Evolutionary conservation across 2,329 filamentous ascomycete species (phyloP), one percentile per base, ranked within the genome.

Genomic region (Didymella glomerata): DNA sequence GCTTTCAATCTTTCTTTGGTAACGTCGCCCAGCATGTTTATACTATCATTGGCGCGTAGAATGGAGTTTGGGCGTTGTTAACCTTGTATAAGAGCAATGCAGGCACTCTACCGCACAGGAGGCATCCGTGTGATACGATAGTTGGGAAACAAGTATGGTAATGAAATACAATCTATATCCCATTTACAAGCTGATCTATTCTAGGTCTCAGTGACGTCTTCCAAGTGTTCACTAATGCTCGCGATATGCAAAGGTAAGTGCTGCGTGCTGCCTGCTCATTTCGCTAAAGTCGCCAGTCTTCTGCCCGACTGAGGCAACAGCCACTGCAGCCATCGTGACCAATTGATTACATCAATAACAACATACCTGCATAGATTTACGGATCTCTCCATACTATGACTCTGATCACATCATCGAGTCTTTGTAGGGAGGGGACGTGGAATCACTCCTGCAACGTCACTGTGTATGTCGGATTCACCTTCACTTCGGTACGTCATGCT

Each of bases 171-270:
- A 68, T 67, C 55, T 67, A 48, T 54, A 55, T 49, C 48, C 53
- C 48, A 47, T 65, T 64, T 60, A 63, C 59, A 60, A 51, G 67
- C 67, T 69, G 66, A 69, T 69, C 40, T 32, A 56, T 47, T 60
- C 41, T 57, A 69, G 67, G 60, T 47, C 30, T 48, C 42, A 44
- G 64, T 67, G 64, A 64, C 40, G 40, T 42, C 14, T n/a, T 4
- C 11, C 22, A 42, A 24, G 20, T 42, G 22, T 16, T 5, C 6
- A 42, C 7, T 11, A 25, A 42, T 42, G 40, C 40, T 18, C 14
- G 7, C 22, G n/a, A 10, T 25, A 25, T 6, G 40, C 16, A 22
- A 25, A 42, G 40, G 40, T 42, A 18, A 42, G 40, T 42, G 22
- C 22, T 25, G 22, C 40, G 13, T 42, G 40, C 40, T 42, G 40